Evolutionary conservation across 2,329 filamentous ascomycete species (phyloP), one percentile per base, ranked within the genome.

Genomic region (Aphanocladium album): DNA sequence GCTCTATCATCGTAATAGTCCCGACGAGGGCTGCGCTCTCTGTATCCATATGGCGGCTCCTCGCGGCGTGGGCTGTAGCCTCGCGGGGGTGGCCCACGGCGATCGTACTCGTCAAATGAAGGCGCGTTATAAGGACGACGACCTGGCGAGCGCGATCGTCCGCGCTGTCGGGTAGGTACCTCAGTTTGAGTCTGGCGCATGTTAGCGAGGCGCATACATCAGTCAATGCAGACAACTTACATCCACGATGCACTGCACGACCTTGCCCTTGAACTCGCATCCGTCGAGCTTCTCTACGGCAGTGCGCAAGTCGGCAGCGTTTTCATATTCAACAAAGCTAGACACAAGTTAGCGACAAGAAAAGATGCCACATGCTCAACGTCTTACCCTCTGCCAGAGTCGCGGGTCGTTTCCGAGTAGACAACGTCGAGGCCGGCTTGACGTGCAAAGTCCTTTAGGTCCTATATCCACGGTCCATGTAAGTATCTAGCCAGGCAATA

Each of bases 401-500:
- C 93, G 71, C 93, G 92, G 69, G 88, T 89, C 63, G 96, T 96
- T 79, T 99, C 95, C 66, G 93, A 97, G 76, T 96, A 99, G 71
- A 99, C 95, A 67, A 99, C 95, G 75, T 98, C 95, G 76, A 96
- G 85, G 77, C 92, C 92, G 76, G 93, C 96, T 77, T 96, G 91
- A 74, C 95, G 92, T 64, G 95, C 95, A 79, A 99, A 99, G 77
- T 99, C 95, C 90, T 99, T 99, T 59, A 99, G 87, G 78, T 99
- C 95, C 95, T 99, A 92, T 79, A 88, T 80, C 83, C 83, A 87
- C 83, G 83, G 78, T 85, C 84, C 85, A 84, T 83, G 89, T 95
- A 90, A 93, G 90, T 92, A 79, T 84, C 76, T 79, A 75, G 85
- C 83, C 79, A 80, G 82, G 79, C 73, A 70, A 69, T 71, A 67